A percentile compares a stretch with the other conserved stretches of the same genome.
Conservation (phyloP, 805 yeast species). For the Lachancea kluyveri region DNA sequence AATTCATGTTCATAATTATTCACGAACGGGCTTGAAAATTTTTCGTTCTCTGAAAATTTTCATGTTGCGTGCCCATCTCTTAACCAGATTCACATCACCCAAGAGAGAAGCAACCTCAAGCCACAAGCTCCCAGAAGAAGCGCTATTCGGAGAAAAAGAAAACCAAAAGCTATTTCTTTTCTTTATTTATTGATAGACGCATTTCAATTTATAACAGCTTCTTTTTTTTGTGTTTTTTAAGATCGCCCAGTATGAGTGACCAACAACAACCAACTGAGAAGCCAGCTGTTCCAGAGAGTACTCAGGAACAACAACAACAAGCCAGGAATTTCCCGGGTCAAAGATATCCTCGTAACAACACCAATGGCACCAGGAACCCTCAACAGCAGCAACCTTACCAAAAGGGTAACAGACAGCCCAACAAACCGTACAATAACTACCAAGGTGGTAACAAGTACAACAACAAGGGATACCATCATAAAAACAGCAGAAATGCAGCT, state of each 20-base stretch:
- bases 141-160: too few relatives aligned
- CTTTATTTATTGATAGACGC: too few relatives aligned
- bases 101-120: too few relatives aligned
- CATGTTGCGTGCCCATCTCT: too few relatives aligned
- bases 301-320: slow-evolving; percentile 7
- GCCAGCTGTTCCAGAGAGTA: slow-evolving; percentile 2
- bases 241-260: slow-evolving; percentile 8
- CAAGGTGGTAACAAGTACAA: slow-evolving; percentile 4
- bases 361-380: too few relatives aligned
- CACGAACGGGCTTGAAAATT: slow-evolving; percentile 1
- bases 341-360: slow-evolving; percentile 5
- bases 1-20: too few relatives aligned
- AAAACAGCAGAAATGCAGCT: slow-evolving; percentile 2
- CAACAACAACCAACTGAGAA: slow-evolving; percentile 7
- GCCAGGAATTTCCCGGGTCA: neutral
- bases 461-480: slow-evolving; percentile 3
- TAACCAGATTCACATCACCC: too few relatives aligned
- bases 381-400: slow-evolving; percentile 1
- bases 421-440: slow-evolving; percentile 5
- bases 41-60: slow-evolving; percentile 1
- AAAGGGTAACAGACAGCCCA: slow-evolving; percentile 4
- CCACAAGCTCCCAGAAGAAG: too few relatives aligned
- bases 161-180: too few relatives aligned
- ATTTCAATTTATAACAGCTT: too few relatives aligned
- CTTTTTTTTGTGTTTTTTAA: too few relatives aligned